phyloP scores from a whole-genome alignment of 257 asterid genomes.

The Echium plantagineum region DNA sequence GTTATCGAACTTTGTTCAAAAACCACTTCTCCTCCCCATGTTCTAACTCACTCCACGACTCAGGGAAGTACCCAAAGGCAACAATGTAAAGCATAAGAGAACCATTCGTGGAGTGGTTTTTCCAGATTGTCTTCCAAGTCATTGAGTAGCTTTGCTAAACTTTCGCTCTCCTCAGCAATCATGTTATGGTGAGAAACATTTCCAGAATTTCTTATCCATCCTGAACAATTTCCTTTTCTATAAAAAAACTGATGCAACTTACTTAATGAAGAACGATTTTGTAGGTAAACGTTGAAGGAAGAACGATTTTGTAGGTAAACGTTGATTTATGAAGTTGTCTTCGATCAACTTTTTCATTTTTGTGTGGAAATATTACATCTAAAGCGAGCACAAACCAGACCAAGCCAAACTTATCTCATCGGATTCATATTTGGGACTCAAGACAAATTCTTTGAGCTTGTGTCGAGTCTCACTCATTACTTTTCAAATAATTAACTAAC shows the following conservation, averaged over 20 bases:
- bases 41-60: constrained; percentile 24
- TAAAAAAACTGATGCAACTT: not conserved
- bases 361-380: too few species aligned
- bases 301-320: too few species aligned
- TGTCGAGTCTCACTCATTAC: too few species aligned
- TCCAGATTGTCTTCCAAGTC: constrained; percentile 20
- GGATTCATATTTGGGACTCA: too few species aligned
- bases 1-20: constrained; percentile 2
- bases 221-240: not conserved
- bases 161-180: constrained; percentile 24
- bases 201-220: not conserved
- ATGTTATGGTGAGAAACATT: constrained; percentile 26
- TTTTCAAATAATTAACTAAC: too few species aligned
- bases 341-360: too few species aligned
- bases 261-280: too few species aligned
- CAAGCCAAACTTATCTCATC: too few species aligned
- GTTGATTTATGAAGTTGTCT: too few species aligned
- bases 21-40: constrained; percentile 9
- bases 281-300: too few species aligned
- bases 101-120: constrained; percentile 29
- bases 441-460: too few species aligned
- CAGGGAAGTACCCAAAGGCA: constrained; percentile 18
- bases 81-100: constrained; percentile 12
- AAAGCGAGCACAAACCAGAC: too few species aligned
- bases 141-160: constrained; percentile 17